A percentile compares a stretch with the other conserved stretches of the same genome.
phyloP scores from a whole-genome alignment of 768 basidiomycete species.

The Amanita subjunquillea region DNA sequence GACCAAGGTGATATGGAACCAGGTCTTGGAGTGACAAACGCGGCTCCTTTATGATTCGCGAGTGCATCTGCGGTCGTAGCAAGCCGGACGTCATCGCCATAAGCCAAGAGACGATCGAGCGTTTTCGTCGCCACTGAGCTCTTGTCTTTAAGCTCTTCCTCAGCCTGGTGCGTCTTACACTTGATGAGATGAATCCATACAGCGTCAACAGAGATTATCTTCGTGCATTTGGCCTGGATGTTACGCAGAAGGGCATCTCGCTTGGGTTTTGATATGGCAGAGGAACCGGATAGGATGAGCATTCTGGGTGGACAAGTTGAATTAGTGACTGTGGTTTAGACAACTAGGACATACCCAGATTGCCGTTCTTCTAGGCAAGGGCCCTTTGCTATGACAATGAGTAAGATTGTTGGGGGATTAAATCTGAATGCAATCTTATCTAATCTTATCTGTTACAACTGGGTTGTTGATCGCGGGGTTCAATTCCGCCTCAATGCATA shows the following conservation, averaged over 20 bases:
- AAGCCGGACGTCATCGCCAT: slow-evolving; percentile 68
- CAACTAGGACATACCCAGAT: neutral
- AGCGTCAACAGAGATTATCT: slow-evolving; percentile 64
- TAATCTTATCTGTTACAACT: slow-evolving; percentile 46
- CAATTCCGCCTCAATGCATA: slow-evolving; percentile 78
- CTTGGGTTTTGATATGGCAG: slow-evolving; percentile 63
- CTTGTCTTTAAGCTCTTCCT: slow-evolving; percentile 34
- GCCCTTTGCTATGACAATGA: neutral
- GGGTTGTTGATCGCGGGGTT: slow-evolving; percentile 73
- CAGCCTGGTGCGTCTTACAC: slow-evolving; percentile 32
- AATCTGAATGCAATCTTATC: neutral
- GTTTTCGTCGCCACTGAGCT: slow-evolving; percentile 37
- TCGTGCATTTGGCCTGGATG: slow-evolving; percentile 41
- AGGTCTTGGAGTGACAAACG: slow-evolving; percentile 72
- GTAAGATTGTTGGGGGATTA: too few species aligned
- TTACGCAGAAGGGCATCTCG: slow-evolving; percentile 52
- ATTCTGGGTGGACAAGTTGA: slow-evolving; percentile 26
- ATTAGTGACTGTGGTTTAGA: neutral
- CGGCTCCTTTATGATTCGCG: slow-evolving; percentile 30
- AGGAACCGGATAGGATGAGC: slow-evolving; percentile 73
- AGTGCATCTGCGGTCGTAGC: slow-evolving; percentile 28
- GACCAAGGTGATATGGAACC: slow-evolving; percentile 99
- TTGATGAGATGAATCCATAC: slow-evolving; percentile 84
- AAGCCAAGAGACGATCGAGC: slow-evolving; percentile 66
- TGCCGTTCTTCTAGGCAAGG: neutral